Conservation (phyloP, 768 basidiomycete genomes). For the Auricularia sp. region DNA sequence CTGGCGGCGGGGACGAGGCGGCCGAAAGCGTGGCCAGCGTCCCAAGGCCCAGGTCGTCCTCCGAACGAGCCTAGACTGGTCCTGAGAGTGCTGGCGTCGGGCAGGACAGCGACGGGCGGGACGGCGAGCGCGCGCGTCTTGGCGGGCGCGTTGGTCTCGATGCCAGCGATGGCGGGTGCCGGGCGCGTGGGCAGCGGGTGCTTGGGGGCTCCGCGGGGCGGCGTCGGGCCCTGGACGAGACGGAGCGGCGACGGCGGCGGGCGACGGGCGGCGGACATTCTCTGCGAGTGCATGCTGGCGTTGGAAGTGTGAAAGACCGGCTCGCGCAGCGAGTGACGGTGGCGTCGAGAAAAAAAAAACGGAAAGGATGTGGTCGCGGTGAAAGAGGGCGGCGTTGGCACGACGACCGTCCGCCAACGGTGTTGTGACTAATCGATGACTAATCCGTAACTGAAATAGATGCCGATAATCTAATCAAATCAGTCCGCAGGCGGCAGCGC, state of each 20-base stretch:
- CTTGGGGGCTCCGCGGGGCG: conserved; percentile 48
- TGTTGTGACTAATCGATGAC: too few relatives aligned
- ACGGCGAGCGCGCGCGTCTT: not conserved
- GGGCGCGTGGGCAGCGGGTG: conserved; percentile 62
- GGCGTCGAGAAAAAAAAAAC: too few relatives aligned
- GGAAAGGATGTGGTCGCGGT: too few relatives aligned
- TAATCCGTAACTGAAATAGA: too few relatives aligned
- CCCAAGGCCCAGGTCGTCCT: not conserved
- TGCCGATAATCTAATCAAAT: too few relatives aligned
- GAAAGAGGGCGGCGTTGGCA: too few relatives aligned
- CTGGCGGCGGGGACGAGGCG: not conserved
- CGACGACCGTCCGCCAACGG: too few relatives aligned
- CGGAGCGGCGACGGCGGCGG: conserved; percentile 56
- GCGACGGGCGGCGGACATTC: conserved; percentile 47
- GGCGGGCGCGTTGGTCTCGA: not conserved
- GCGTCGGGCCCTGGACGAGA: conserved; percentile 50
- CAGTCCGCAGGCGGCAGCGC: too few relatives aligned
- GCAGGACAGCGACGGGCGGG: not conserved
- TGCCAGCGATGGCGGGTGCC: conserved; percentile 28
- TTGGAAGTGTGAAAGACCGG: not conserved
- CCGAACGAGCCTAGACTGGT: not conserved
- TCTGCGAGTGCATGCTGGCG: too few relatives aligned
- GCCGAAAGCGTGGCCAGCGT: not conserved
- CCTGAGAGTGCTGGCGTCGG: not conserved
- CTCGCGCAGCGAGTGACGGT: not conserved